Evolutionary conservation across 2,329 filamentous ascomycete species (phyloP).

Genomic region (Pyrenochaeta sp.): DNA sequence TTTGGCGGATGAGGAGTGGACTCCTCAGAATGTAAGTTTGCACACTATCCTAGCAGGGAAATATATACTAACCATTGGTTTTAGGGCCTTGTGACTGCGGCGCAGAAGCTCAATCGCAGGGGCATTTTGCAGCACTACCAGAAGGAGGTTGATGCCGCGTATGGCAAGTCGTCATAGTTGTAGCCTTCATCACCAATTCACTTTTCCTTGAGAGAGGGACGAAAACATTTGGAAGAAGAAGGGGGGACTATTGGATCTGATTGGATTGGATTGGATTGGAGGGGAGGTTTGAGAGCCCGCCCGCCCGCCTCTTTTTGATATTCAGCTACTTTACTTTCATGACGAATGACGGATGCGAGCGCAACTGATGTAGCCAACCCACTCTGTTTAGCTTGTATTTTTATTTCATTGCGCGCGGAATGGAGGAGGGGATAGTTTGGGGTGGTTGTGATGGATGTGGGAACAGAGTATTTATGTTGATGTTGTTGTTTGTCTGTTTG

Average conservation of each 20-base stretch:
- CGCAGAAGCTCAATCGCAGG: slow-evolving; percentile 62
- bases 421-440: neutral
- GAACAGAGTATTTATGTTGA: too few relatives aligned
- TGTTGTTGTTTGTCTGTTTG: too few relatives aligned
- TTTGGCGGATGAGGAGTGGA: slow-evolving; percentile 87
- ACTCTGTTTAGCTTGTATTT: neutral
- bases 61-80: slow-evolving; percentile 21
- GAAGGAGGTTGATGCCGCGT: slow-evolving; percentile 59
- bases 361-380: too few relatives aligned
- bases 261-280: neutral
- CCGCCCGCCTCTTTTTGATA: too few relatives aligned
- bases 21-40: slow-evolving; percentile 76
- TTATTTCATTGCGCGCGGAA: neutral
- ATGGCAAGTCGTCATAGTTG: slow-evolving; percentile 32
- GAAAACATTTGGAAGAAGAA: neutral
- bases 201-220: too few relatives aligned
- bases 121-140: slow-evolving; percentile 59
- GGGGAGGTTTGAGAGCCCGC: neutral
- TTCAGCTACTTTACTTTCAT: neutral
- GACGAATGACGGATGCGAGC: neutral
- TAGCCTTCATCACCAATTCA: too few relatives aligned
- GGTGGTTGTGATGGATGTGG: too few relatives aligned
- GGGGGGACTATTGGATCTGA: neutral
- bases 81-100: slow-evolving; percentile 59
- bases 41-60: too few relatives aligned